A percentile compares a stretch with the other conserved stretches of the same genome.
Evolutionary conservation across 306 rosid species (phyloP).

Genomic region (Hippophae gyantsensis): DNA sequence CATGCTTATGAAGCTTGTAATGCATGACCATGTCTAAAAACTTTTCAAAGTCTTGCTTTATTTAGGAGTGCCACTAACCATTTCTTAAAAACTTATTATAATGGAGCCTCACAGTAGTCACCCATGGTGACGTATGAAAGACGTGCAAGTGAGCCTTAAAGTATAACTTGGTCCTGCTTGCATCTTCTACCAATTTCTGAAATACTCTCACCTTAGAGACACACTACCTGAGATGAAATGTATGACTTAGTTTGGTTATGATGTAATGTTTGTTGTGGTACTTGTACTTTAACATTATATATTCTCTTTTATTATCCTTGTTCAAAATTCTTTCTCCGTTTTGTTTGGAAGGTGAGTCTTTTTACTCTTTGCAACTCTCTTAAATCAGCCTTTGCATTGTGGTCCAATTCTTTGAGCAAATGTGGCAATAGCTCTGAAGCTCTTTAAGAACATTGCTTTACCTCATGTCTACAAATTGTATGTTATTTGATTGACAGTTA

Average conservation of each 20-base stretch:
- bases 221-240: not conserved
- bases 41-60: no score
- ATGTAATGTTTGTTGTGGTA: no score
- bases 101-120: no score
- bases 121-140: no score
- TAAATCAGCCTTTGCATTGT: not conserved
- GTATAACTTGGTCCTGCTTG: not conserved
- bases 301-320: not conserved
- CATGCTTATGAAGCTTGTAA: no score
- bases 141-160: no score
- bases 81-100: no score
- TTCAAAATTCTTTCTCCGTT: no score
- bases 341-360: not conserved
- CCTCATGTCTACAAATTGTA: slow-evolving; percentile 5
- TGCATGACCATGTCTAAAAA: no score
- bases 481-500: slow-evolving; percentile 16
- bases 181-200: not conserved
- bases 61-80: no score
- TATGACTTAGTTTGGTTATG: no score
- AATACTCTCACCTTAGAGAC: not conserved
- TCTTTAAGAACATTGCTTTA: slow-evolving; percentile 2
- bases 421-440: not conserved
- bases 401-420: not conserved
- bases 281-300: not conserved
- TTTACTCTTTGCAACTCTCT: not conserved